Evolutionary conservation across 1,284 basidiomycete genomes (phyloP).

Genomic region (Stereum hirsutum): DNA sequence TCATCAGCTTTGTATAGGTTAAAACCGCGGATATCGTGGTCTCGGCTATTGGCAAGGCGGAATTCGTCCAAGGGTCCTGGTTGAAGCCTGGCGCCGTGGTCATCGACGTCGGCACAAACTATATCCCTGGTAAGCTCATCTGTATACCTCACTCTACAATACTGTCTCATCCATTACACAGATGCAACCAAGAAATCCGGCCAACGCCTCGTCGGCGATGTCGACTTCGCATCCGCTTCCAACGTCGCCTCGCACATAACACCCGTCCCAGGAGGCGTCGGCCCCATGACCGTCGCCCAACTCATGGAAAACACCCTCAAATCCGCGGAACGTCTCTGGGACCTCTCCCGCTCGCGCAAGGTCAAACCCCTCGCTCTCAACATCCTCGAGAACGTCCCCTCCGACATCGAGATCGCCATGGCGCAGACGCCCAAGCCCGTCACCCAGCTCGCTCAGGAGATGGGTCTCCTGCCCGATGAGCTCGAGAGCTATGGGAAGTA

Average conservation of each 20-base stretch:
- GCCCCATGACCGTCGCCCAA: constrained; percentile 99
- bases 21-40: constrained; percentile 88
- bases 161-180: constrained; percentile 18
- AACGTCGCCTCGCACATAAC: constrained; percentile 86
- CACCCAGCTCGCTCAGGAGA: constrained; percentile 78
- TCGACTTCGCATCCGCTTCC: constrained; percentile 77
- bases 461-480: constrained; percentile 83
- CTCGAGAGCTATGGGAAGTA: constrained; percentile 93
- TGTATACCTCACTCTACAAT: not conserved
- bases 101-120: constrained; percentile 98
- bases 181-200: constrained; percentile 92
- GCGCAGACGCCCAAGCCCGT: constrained; percentile 92
- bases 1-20: constrained; percentile 36
- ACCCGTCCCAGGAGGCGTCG: constrained; percentile 97
- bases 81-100: constrained; percentile 91
- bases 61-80: constrained; percentile 92
- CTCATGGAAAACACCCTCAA: constrained; percentile 94
- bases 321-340: constrained; percentile 79
- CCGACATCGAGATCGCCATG: constrained; percentile 95
- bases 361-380: constrained; percentile 77
- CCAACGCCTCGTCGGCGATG: constrained; percentile 94
- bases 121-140: constrained; percentile 65
- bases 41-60: constrained; percentile 87
- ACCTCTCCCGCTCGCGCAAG: constrained; percentile 53
- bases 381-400: constrained; percentile 81